These are phyloP conservation scores for Coelastrella sp. DNA, from an alignment of 139 green algal species.

Conservation along the genomic window DNA sequence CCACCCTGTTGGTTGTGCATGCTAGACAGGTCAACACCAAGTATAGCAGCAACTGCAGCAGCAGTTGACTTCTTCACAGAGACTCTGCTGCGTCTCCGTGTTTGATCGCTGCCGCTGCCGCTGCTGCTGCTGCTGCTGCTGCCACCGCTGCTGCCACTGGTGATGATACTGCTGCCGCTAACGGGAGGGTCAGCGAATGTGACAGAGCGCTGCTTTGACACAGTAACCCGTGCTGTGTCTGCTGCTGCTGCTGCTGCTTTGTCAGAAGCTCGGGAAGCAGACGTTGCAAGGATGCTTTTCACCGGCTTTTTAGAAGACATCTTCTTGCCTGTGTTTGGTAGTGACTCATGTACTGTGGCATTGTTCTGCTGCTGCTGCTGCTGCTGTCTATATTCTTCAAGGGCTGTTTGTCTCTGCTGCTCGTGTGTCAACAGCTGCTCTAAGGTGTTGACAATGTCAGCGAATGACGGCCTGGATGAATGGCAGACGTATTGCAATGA, in stretches of 20 bases:
- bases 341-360: no score
- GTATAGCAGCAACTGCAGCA: constrained; percentile 1
- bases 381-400: neutral
- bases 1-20: neutral
- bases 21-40: neutral
- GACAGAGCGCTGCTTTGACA: neutral
- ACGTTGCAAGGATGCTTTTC: neutral
- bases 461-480: neutral
- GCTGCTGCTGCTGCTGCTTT: neutral
- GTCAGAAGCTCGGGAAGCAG: neutral
- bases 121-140: constrained; percentile 23
- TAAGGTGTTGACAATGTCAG: neutral
- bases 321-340: no score
- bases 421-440: neutral
- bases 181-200: neutral
- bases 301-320: neutral
- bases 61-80: no score
- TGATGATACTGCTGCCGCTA: neutral
- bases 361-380: neutral
- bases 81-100: no score
- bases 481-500: no score
- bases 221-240: no score
- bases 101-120: neutral
- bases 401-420: neutral
- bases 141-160: constrained; percentile 7